phyloP scores from a whole-genome alignment of 2,329 filamentous ascomycete species.

The Zymoseptoria passerinii region DNA sequence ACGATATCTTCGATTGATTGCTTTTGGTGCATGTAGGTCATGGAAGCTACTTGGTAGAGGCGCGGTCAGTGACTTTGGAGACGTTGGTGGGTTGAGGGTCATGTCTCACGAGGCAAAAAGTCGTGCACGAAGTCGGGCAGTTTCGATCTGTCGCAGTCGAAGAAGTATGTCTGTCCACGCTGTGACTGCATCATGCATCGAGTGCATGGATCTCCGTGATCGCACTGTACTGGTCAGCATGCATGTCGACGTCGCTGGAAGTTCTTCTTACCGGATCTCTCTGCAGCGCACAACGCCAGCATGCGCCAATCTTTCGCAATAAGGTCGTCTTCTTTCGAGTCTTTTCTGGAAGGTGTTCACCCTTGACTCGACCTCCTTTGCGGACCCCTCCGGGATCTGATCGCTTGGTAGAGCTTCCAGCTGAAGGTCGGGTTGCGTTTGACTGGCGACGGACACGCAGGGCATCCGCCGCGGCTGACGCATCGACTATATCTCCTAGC shows the following conservation, averaged over 20 bases:
- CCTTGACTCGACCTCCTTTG: slow-evolving; percentile 30
- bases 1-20: slow-evolving; percentile 36
- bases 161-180: slow-evolving; percentile 33
- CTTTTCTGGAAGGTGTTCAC: slow-evolving; percentile 31
- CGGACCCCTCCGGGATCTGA: slow-evolving; percentile 4
- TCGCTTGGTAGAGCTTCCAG: background rate
- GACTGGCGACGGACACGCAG: background rate
- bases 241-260: background rate
- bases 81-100: background rate
- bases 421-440: background rate
- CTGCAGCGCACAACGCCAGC: slow-evolving; percentile 43
- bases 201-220: slow-evolving; percentile 23
- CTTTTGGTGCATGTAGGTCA: slow-evolving; percentile 37
- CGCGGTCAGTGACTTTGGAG: background rate
- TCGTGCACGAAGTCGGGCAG: slow-evolving; percentile 36
- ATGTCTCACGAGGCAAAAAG: slow-evolving; percentile 34
- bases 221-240: slow-evolving; percentile 25
- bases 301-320: slow-evolving; percentile 40
- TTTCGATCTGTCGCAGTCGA: slow-evolving; percentile 40
- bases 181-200: slow-evolving; percentile 28
- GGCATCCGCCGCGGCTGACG: background rate
- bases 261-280: slow-evolving; percentile 34
- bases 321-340: slow-evolving; percentile 34
- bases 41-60: slow-evolving; percentile 18
- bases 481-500: background rate